Conservation (phyloP, 2,329 filamentous ascomycete genomes). For the Pseudophaeomoniella oleicola region DNA sequence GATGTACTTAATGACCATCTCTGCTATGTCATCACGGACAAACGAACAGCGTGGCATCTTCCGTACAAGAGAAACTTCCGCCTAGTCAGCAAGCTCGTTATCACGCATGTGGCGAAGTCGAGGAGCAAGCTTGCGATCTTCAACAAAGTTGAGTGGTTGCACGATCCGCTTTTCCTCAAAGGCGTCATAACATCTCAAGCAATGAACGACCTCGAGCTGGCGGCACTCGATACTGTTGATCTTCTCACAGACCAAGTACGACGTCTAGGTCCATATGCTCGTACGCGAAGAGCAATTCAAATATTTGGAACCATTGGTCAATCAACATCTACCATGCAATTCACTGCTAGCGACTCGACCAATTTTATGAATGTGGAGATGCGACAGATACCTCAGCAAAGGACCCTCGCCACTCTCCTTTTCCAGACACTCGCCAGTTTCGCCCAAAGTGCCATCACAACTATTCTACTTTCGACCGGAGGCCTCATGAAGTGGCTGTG, state of each 20-base stretch:
- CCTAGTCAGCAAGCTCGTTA: constrained; percentile 78
- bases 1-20: constrained; percentile 68
- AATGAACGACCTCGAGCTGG: constrained; percentile 48
- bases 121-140: constrained; percentile 85
- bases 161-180: constrained; percentile 38
- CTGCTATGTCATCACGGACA: constrained; percentile 53
- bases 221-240: constrained; percentile 33
- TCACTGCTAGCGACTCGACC: constrained; percentile 18
- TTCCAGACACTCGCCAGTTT: constrained; percentile 60
- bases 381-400: constrained; percentile 17
- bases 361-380: constrained; percentile 42
- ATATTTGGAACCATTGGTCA: constrained; percentile 34
- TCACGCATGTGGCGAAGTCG: constrained; percentile 84
- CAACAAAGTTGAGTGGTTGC: constrained; percentile 75
- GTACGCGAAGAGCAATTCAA: constrained; percentile 32
- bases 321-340: constrained; percentile 24
- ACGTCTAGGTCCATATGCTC: constrained; percentile 28
- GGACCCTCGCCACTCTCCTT: constrained; percentile 53
- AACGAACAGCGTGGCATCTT: constrained; percentile 63
- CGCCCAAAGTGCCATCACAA: constrained; percentile 58
- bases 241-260: constrained; percentile 34
- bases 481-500: constrained; percentile 50
- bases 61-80: constrained; percentile 68
- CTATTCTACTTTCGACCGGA: constrained; percentile 63
- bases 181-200: constrained; percentile 48